Conservation (phyloP, 345 rosid genomes). For the Eucalyptus cloeziana region DNA sequence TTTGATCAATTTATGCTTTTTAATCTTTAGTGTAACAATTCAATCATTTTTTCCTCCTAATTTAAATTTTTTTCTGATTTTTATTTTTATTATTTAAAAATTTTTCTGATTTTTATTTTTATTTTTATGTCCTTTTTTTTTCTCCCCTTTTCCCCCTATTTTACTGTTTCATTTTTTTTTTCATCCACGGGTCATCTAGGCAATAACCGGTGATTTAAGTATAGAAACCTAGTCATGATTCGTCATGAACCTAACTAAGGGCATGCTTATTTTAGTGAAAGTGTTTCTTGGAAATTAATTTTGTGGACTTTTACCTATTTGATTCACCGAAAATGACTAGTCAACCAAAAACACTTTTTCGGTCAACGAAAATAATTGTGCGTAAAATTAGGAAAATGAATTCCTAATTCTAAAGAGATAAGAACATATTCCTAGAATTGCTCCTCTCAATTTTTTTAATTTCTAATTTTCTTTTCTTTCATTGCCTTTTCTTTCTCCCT, state of each 20-base stretch:
- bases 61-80: rapidly evolving
- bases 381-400: background rate
- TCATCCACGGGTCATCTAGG: rapidly evolving
- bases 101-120: background rate
- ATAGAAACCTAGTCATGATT: background rate
- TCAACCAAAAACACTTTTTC: rapidly evolving
- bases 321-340: too few relatives aligned
- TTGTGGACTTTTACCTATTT: too few relatives aligned
- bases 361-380: rapidly evolving
- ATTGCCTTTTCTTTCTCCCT: background rate
- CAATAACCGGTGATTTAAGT: background rate
- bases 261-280: background rate
- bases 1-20: rapidly evolving
- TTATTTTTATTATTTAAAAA: background rate
- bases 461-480: too few relatives aligned
- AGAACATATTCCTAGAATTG: background rate
- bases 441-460: background rate
- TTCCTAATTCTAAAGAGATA: background rate
- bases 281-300: background rate
- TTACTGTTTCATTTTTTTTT: background rate
- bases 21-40: rapidly evolving
- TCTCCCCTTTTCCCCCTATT: rapidly evolving
- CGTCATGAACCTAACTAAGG: background rate
- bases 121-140: background rate
- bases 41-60: background rate